These are phyloP conservation scores for Stropharia rugosoannulata DNA, from an alignment of 768 basidiomycete genomes.

Conservation along the genomic window DNA sequence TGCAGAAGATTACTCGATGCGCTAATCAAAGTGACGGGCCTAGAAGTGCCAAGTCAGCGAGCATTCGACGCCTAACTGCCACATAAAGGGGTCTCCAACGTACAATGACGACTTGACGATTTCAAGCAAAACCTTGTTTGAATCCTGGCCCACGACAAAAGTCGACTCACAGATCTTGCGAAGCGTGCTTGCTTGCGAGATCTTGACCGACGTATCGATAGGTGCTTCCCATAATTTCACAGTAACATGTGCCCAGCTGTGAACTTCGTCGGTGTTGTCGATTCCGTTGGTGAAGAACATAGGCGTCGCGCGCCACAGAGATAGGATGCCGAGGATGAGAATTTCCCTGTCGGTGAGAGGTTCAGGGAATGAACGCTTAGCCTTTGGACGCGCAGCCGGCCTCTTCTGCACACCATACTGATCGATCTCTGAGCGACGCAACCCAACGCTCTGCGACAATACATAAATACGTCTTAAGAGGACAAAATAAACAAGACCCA, in stretches of 20 bases:
- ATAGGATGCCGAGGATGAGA: slow-evolving; percentile 64
- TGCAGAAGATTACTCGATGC: slow-evolving; percentile 58
- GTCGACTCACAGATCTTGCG: slow-evolving; percentile 19
- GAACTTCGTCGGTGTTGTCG: slow-evolving; percentile 33
- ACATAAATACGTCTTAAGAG: background rate
- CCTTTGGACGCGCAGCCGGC: slow-evolving; percentile 56
- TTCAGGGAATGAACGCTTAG: slow-evolving; percentile 52
- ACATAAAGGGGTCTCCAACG: slow-evolving; percentile 14
- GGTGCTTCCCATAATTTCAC: slow-evolving; percentile 61
- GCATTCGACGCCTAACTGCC: background rate
- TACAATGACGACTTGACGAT: slow-evolving; percentile 52
- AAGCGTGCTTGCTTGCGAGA: slow-evolving; percentile 53
- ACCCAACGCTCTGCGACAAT: slow-evolving; percentile 40
- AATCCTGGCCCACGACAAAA: slow-evolving; percentile 37
- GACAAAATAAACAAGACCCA: slow-evolving; percentile 22
- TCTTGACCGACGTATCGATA: slow-evolving; percentile 65
- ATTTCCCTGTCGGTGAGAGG: slow-evolving; percentile 69
- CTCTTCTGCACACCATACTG: slow-evolving; percentile 53
- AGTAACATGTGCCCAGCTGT: slow-evolving; percentile 45
- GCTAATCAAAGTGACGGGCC: slow-evolving; percentile 45
- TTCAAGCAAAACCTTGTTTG: slow-evolving; percentile 30
- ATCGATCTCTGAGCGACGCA: slow-evolving; percentile 63
- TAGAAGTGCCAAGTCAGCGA: slow-evolving; percentile 22
- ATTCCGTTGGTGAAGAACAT: slow-evolving; percentile 53
- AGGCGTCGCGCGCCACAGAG: slow-evolving; percentile 62